These are phyloP conservation scores for Erodium trifolium DNA, from an alignment of 441 rosid genomes.

Conservation along the genomic window DNA sequence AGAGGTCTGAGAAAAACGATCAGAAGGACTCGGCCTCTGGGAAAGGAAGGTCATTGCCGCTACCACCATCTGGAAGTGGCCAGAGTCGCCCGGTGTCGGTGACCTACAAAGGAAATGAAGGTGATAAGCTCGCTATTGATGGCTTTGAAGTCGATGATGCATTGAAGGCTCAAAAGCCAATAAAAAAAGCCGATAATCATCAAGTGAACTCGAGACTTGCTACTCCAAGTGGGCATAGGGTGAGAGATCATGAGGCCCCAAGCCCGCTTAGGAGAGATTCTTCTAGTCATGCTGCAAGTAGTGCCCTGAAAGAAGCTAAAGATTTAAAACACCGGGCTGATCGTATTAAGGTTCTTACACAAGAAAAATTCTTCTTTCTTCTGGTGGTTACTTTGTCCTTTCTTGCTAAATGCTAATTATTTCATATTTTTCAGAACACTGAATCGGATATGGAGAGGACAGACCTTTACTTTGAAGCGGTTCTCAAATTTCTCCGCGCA, in stretches of 20 bases:
- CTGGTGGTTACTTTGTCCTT: slow-evolving; percentile 11
- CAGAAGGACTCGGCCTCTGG: slow-evolving; percentile 32
- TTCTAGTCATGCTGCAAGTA: slow-evolving; percentile 59
- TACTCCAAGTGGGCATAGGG: slow-evolving; percentile 44
- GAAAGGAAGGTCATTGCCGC: slow-evolving; percentile 32
- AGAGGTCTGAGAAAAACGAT: slow-evolving; percentile 28
- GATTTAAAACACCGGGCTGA: slow-evolving; percentile 91
- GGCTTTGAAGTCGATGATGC: slow-evolving; percentile 32
- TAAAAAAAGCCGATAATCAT: slow-evolving; percentile 36
- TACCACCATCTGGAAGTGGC: slow-evolving; percentile 39
- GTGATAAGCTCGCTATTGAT: slow-evolving; percentile 21
- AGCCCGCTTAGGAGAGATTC: slow-evolving; percentile 71
- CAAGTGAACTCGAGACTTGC: slow-evolving; percentile 34
- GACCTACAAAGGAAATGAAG: slow-evolving; percentile 31
- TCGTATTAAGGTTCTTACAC: slow-evolving; percentile 61
- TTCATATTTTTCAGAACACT: slow-evolving; percentile 38
- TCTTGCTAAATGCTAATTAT: slow-evolving; percentile 16
- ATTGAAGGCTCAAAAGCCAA: slow-evolving; percentile 33
- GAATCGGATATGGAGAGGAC: slow-evolving; percentile 51
- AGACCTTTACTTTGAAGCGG: slow-evolving; percentile 85
- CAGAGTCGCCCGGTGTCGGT: slow-evolving; percentile 32
- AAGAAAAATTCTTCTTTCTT: slow-evolving; percentile 14
- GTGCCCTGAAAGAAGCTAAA: slow-evolving; percentile 85
- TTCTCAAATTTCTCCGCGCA: slow-evolving; percentile 85
- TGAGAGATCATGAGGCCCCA: slow-evolving; percentile 45